A percentile compares a stretch with the other conserved stretches of the same genome.
These are phyloP conservation scores for Backusella luteola DNA, from an alignment of 192 early-diverging fungal genomes.

Conservation along the genomic window DNA sequence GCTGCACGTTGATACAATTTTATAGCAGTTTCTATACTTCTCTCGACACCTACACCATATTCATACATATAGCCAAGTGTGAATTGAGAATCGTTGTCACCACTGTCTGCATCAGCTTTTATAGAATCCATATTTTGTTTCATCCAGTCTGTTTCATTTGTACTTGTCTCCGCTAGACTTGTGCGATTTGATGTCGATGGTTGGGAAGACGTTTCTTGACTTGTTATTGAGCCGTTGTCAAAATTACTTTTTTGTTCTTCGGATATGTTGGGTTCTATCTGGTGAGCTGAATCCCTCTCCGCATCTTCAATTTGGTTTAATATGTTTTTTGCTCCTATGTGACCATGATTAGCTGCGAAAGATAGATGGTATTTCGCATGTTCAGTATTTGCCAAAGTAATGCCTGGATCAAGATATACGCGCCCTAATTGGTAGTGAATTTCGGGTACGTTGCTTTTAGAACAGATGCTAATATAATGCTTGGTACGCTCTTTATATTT, in stretches of 20 bases:
- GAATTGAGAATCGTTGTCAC: neutral
- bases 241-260: neutral
- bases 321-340: neutral
- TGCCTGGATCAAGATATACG: neutral
- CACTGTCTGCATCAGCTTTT: neutral
- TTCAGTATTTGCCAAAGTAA: neutral
- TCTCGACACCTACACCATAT: neutral
- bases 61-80: neutral
- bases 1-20: neutral
- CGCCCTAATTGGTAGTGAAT: neutral
- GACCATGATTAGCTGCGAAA: neutral
- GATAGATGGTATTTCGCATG: neutral
- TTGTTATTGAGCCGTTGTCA: neutral
- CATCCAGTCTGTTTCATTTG: neutral
- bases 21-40: neutral
- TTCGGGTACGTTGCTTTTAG: neutral
- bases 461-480: neutral
- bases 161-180: neutral
- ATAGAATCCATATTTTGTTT: neutral
- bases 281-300: neutral
- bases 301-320: neutral
- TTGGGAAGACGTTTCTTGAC: neutral
- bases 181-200: neutral
- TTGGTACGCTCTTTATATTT: neutral
- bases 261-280: neutral